Percentiles rank a stretch among this genome's conserved stretches.
These are phyloP conservation scores for Asterochloris sp. DNA, from an alignment of 139 green algal species.

Conservation along the genomic window DNA sequence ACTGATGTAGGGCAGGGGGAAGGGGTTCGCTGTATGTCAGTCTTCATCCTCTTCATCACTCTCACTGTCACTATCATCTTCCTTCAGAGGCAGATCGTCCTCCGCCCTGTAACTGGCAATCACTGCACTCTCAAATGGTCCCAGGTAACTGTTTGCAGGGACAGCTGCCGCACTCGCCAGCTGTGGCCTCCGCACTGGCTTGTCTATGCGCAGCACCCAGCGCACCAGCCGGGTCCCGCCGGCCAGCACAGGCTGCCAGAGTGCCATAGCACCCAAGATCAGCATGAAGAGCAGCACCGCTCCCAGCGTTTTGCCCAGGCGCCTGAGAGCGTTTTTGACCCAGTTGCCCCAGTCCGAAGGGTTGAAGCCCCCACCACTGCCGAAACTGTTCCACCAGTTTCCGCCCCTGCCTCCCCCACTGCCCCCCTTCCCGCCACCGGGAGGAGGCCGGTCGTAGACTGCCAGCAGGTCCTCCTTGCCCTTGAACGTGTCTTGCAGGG, in stretches of 20 bases:
- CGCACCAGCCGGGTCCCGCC: neutral
- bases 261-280: neutral
- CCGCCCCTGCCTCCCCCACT: neutral
- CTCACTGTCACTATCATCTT: no score
- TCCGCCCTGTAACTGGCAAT: no score
- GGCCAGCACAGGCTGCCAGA: constrained; percentile 1
- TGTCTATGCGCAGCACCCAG: neutral
- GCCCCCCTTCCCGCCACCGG: neutral
- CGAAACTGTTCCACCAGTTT: neutral
- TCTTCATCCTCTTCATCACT: no score
- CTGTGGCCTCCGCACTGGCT: neutral
- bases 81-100: no score
- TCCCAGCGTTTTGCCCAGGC: neutral
- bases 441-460: constrained; percentile 5
- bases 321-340: neutral
- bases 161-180: no score
- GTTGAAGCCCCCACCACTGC: constrained; percentile 4
- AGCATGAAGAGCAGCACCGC: constrained; percentile 2
- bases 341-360: neutral
- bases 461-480: constrained; percentile 10
- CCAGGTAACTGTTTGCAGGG: no score
- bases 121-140: no score
- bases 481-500: constrained; percentile 13
- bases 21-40: no score
- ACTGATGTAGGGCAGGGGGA: no score